These are phyloP conservation scores for Pisolithus microcarpus DNA, from an alignment of 768 basidiomycete species.

Conservation along the genomic window DNA sequence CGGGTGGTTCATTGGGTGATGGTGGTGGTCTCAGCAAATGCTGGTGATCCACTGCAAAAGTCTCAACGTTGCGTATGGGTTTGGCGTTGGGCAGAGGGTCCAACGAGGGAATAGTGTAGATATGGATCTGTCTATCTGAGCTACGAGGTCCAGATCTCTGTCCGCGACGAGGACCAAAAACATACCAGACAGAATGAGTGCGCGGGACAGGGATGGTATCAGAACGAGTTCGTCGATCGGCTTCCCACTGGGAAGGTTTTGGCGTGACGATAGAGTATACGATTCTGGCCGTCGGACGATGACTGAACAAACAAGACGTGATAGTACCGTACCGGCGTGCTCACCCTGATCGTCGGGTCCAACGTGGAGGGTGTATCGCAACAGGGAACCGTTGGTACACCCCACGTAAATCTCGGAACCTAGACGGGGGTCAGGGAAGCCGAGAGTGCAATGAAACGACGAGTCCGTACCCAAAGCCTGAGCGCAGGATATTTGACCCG, in stretches of 20 bases:
- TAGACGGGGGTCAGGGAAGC: conserved; percentile 20
- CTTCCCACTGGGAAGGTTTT: conserved; percentile 59
- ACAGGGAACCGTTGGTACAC: conserved; percentile 74
- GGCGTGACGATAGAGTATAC: conserved; percentile 62
- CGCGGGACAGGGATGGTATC: conserved; percentile 66
- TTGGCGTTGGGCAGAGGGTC: conserved; percentile 64
- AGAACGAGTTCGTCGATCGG: conserved; percentile 77
- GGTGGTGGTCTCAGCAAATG: conserved; percentile 50
- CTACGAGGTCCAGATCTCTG: conserved; percentile 1
- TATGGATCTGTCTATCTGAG: conserved; percentile 58
- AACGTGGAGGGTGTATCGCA: conserved; percentile 69
- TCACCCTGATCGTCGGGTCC: conserved; percentile 41
- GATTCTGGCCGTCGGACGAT: conserved; percentile 40
- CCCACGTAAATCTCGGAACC: conserved; percentile 85
- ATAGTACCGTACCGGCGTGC: conserved; percentile 4
- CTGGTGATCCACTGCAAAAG: conserved; percentile 77
- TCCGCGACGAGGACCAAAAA: conserved; percentile 9
- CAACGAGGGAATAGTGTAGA: conserved; percentile 75
- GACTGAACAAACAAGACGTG: background rate
- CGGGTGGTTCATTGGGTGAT: conserved; percentile 30
- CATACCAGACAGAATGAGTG: conserved; percentile 69
- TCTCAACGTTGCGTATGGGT: conserved; percentile 72
- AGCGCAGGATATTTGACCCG: conserved; percentile 31
- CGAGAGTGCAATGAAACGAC: background rate
- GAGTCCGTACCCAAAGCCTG: conserved; percentile 48